Evolutionary conservation across 1,139 yeast genomes (phyloP), one percentile per base, ranked within the genome.

Genomic region (Geotrichum carabidarum): DNA sequence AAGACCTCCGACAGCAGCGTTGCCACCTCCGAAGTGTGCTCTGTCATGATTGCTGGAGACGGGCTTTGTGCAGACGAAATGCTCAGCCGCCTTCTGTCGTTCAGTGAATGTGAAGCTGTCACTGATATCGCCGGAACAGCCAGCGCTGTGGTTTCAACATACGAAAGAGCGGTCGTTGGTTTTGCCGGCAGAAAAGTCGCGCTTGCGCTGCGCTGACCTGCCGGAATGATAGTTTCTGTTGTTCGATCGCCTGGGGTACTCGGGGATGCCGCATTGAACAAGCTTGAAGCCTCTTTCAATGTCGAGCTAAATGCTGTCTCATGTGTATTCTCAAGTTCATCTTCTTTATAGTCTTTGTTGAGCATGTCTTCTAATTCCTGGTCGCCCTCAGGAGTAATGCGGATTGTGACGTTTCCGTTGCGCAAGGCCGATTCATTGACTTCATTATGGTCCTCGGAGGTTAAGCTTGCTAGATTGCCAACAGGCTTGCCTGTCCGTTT

Each of bases 1-100:
- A 65, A 48, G 4, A 63, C 67, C 49, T 65, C 68, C 1, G 65
- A 60, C 18, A 65, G 56, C 51, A 65, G 45, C 30, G 64, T 57
- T 11, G 63, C 57, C 9, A 63, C 64, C 43, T 64, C 67, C 2
- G 55, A 53, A 2, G 50, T 51, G n/a, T 52, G 57, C 12, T 54
- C 58, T 12, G 53, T 55, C 18, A 54, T 42, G 15, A 59, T 22
- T 14, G 59, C 48, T 14, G 60, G 62, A 5, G 44, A 51, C 11
- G 53, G 53, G 17, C 59, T 50, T 5, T 48, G 40, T 11, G 36
- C 44, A 12, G 46, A 18, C n/a, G 44, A 32, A 11, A 27, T 27
- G 8, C 47, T 32, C 17, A 11, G 14, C 14, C 43, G 36, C 15
- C 44, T 31, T 17, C 17, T 37, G 30, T 30, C 18, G 37, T 17